phyloP scores from a whole-genome alignment of 108 stramenopile genomes.

The Parietichytrium sp. region DNA sequence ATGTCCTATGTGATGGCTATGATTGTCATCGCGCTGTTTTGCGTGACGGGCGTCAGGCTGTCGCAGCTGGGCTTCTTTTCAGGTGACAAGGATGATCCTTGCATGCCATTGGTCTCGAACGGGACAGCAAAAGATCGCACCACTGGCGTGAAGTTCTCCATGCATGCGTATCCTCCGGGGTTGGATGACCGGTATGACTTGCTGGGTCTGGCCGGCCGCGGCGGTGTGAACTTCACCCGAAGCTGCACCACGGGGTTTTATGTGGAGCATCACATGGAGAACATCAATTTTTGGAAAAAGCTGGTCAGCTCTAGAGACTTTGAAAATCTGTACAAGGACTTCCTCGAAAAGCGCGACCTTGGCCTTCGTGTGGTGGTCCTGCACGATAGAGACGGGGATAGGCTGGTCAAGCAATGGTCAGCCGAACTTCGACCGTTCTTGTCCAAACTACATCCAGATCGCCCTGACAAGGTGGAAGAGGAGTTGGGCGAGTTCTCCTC shows the following conservation, averaged over 20 bases:
- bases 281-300: not conserved
- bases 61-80: slow-evolving; percentile 15
- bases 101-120: slow-evolving; percentile 24
- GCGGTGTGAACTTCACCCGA: not conserved
- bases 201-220: not conserved
- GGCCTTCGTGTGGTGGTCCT: not conserved
- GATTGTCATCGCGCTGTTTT: too few relatives aligned
- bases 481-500: not conserved
- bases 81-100: not conserved
- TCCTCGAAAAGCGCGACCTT: not conserved
- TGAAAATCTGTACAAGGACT: not conserved
- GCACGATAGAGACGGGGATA: not conserved
- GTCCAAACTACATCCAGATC: not conserved
- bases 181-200: not conserved
- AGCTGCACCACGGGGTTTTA: not conserved
- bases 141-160: not conserved
- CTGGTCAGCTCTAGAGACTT: not conserved
- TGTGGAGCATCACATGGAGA: not conserved
- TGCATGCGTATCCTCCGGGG: not conserved
- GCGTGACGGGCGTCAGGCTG: not conserved
- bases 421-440: not conserved
- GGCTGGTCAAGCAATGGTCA: not conserved
- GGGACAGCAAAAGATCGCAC: slow-evolving; percentile 10
- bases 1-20: too few relatives aligned
- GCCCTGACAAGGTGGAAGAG: not conserved